phyloP scores from a whole-genome alignment of 169 alveolate species.

The Perkinsus marinus region DNA sequence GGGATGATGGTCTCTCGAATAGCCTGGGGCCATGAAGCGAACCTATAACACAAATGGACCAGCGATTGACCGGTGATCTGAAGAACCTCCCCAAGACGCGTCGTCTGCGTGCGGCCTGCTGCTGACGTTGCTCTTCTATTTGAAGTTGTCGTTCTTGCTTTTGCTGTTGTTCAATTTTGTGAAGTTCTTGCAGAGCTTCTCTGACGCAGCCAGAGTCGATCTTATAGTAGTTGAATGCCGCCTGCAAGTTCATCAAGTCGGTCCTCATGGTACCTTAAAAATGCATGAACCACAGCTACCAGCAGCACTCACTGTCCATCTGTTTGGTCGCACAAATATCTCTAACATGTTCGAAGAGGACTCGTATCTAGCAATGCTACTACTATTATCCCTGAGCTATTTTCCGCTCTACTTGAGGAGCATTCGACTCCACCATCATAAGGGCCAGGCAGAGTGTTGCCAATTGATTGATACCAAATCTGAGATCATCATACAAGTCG shows the following conservation, averaged over 20 bases:
- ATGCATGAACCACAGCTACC: neutral
- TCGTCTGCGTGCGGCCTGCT: neutral
- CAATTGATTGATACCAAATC: neutral
- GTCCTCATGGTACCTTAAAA: neutral
- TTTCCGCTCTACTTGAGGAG: neutral
- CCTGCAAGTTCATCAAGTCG: neutral
- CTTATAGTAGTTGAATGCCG: neutral
- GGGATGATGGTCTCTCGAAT: neutral
- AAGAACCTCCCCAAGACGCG: neutral
- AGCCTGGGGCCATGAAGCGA: neutral
- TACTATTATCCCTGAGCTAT: neutral
- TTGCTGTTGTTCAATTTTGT: neutral
- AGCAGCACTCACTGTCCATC: neutral
- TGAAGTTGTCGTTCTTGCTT: neutral
- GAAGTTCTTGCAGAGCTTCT: neutral
- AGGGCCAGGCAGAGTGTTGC: neutral
- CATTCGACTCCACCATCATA: neutral
- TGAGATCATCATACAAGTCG: neutral
- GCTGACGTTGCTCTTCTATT: neutral
- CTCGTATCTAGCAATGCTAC: neutral
- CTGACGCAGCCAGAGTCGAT: neutral
- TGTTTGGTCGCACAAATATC: neutral
- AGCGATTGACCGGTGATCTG: neutral
- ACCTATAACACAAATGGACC: neutral
- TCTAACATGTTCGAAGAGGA: neutral